Evolutionary conservation across 805 yeast species (phyloP), one percentile per base, ranked within the genome.

Genomic region (Suhomyces kilbournensis): DNA sequence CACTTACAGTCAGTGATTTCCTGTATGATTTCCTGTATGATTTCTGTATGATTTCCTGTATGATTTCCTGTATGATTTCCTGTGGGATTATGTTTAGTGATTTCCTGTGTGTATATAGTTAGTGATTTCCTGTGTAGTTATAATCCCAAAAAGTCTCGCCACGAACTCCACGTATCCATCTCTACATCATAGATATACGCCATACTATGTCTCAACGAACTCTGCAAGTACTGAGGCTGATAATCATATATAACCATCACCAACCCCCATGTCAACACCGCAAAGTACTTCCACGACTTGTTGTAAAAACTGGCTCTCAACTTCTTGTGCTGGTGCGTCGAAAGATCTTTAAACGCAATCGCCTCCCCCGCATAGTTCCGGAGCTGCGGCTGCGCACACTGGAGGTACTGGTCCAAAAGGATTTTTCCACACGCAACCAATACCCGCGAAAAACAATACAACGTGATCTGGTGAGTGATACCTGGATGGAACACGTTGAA

Each of bases 371-470:
- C 47, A 26, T 42, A 46, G 48, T 46, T 57, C n/a, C 50, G 50
- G 50, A 69, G 63, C 35, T 54, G 54, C 15, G 78, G 78, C 55
- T 73, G 75, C 23, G 61, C 60, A 50, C 74, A 69, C 32, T 65
- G 57, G 52, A 75, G 67, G 54, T 69, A 71, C 32, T 61, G 54
- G 55, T 75, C 79, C 46, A 74, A 76, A 10, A 79, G 47, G 44
- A 78, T 75, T 61, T 82, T 84, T 12, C 86, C 85, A 3, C 78
- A 47, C 0, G 88, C 93, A 42, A 88, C 62, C 47, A 82, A 62
- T 4, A 86, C 89, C 43, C 96, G 74, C 3, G 90, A 82, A 51
- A 85, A 79, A 55, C 90, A 85, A 61, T 88, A 88, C 48, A 88
- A 74, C 1, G 91, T 88, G 57, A 88, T 80, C 66, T 87, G 92